phyloP scores from a whole-genome alignment of 179 eudicot genomes.

The Corrigiola litoralis region DNA sequence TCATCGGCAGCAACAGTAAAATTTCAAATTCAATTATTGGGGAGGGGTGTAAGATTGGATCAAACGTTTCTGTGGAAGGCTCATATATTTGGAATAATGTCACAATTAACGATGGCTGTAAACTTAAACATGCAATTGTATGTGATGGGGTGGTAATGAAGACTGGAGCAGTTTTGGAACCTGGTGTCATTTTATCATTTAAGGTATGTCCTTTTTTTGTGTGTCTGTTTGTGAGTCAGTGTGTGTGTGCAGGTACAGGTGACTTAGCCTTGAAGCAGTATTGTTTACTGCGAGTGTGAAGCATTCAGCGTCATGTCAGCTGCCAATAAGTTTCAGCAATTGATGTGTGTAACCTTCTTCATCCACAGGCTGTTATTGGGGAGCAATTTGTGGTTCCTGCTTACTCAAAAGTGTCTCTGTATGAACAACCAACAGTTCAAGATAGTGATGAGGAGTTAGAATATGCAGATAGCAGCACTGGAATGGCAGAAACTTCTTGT shows the following conservation, averaged over 20 bases:
- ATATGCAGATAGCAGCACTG: slow-evolving; percentile 76
- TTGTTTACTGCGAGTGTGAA: too few species aligned
- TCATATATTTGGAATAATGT: slow-evolving; percentile 84
- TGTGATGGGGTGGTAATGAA: slow-evolving; percentile 84
- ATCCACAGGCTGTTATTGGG: slow-evolving; percentile 69
- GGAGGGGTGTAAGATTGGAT: slow-evolving; percentile 79
- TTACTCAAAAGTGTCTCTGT: slow-evolving; percentile 85
- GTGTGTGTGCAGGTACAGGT: too few species aligned
- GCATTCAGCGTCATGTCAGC: too few species aligned
- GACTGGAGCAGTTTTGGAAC: slow-evolving; percentile 71
- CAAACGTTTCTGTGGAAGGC: slow-evolving; percentile 80
- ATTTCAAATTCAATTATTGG: slow-evolving; percentile 80
- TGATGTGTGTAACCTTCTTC: slow-evolving; percentile 5
- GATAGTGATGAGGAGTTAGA: slow-evolving; percentile 99
- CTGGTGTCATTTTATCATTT: slow-evolving; percentile 77
- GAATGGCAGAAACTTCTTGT: slow-evolving; percentile 52
- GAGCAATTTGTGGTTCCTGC: slow-evolving; percentile 79
- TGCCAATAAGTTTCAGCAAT: neutral
- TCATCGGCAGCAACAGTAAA: slow-evolving; percentile 54
- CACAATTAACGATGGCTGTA: slow-evolving; percentile 81
- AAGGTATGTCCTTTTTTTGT: slow-evolving; percentile 44
- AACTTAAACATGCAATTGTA: slow-evolving; percentile 69
- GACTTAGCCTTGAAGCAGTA: too few species aligned
- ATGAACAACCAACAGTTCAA: slow-evolving; percentile 69
- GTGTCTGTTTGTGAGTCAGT: neutral